Percentiles rank a stretch among this genome's conserved stretches.
Conservation (phyloP, 352 stramenopile species). For the Nothophytophthora sp. region DNA sequence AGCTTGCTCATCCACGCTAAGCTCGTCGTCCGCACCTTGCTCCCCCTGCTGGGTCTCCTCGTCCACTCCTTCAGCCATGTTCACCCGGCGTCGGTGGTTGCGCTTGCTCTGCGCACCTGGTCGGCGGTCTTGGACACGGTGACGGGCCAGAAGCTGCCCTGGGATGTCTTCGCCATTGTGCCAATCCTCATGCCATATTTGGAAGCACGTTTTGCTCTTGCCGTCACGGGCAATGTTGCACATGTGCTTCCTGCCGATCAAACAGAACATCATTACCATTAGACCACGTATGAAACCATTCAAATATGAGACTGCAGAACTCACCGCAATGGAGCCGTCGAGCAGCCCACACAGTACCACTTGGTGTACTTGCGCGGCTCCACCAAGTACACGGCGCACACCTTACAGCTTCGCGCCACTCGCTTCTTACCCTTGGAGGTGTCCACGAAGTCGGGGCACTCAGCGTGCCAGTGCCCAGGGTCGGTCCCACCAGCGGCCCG, state of each 20-base stretch:
- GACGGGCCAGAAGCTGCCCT: too few species aligned
- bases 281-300: neutral
- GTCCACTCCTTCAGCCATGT: too few species aligned
- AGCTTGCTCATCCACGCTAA: too few species aligned
- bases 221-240: neutral
- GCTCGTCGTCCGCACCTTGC: too few species aligned
- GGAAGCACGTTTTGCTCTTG: slow-evolving; percentile 1
- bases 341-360: too few species aligned
- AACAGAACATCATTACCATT: too few species aligned
- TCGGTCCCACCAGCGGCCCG: too few species aligned
- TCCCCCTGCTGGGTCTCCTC: too few species aligned
- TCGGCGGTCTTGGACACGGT: too few species aligned
- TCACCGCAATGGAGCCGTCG: neutral
- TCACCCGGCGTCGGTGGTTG: too few species aligned
- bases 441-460: neutral
- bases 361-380: neutral
- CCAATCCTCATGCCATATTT: slow-evolving; percentile 10
- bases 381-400: neutral
- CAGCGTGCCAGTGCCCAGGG: neutral
- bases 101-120: too few species aligned
- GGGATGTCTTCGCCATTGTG: neutral
- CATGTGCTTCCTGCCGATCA: slow-evolving; percentile 1
- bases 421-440: neutral
- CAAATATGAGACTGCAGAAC: neutral
- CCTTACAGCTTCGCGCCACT: neutral